Evolutionary conservation across 2,329 filamentous ascomycete genomes (phyloP).

Genomic region (Pyrenochaeta sp.): DNA sequence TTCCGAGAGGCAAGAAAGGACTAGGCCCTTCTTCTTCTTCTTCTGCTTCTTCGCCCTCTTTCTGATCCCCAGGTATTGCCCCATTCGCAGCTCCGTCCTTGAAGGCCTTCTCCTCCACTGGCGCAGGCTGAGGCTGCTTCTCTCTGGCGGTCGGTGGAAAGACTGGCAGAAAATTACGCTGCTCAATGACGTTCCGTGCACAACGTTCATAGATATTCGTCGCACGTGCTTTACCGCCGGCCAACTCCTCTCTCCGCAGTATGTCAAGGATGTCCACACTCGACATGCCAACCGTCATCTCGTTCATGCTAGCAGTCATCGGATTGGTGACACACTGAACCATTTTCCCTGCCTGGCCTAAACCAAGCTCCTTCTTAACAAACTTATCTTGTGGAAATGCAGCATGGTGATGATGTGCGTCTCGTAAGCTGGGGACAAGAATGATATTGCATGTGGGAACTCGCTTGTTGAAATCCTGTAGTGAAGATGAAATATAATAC

Average conservation of each 20-base stretch:
- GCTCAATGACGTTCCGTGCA: constrained; percentile 81
- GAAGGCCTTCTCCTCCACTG: constrained; percentile 61
- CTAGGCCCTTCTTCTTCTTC: constrained; percentile 59
- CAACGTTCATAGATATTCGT: constrained; percentile 74
- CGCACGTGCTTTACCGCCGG: constrained; percentile 64
- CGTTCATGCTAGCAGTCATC: constrained; percentile 88
- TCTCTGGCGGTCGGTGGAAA: constrained; percentile 81
- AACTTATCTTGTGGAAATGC: constrained; percentile 85
- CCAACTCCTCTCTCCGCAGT: constrained; percentile 76
- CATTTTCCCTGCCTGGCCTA: constrained; percentile 69
- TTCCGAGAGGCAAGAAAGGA: constrained; percentile 64
- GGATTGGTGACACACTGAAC: constrained; percentile 86
- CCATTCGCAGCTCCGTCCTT: constrained; percentile 51
- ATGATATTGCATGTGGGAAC: constrained; percentile 84
- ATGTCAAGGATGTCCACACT: constrained; percentile 87
- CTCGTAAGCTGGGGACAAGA: constrained; percentile 82
- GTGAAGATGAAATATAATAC: constrained; percentile 75
- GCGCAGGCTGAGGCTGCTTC: constrained; percentile 62
- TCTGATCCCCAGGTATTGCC: constrained; percentile 1
- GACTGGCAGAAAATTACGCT: constrained; percentile 88
- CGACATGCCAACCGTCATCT: constrained; percentile 81
- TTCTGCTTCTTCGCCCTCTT: constrained; percentile 55
- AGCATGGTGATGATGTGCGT: constrained; percentile 82
- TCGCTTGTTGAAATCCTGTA: constrained; percentile 73
- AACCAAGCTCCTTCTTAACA: constrained; percentile 72